Evolutionary conservation across 371 early-diverging fungal genomes (phyloP).

Genomic region (Blakeslea trispora): DNA sequence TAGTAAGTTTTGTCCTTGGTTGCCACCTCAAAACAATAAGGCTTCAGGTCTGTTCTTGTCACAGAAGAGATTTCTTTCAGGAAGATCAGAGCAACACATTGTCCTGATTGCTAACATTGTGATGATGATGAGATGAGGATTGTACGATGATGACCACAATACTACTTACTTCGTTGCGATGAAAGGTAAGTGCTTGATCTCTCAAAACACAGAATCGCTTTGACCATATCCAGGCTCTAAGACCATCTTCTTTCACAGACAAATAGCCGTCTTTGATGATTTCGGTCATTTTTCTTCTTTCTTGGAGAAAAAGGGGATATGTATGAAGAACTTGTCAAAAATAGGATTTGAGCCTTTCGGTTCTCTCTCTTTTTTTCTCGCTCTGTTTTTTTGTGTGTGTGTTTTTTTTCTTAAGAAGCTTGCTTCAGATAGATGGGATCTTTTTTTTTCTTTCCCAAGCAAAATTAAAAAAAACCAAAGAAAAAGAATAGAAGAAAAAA

Average conservation of each 20-base stretch:
- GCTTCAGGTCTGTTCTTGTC: conserved; percentile 68
- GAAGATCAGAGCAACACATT: conserved; percentile 65
- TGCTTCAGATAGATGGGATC: too few species aligned
- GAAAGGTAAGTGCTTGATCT: conserved; percentile 79
- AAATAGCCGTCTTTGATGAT: conserved; percentile 68
- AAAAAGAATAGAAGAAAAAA: not conserved
- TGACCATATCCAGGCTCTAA: conserved; percentile 81
- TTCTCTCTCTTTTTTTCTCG: too few species aligned
- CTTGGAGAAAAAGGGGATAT: not conserved
- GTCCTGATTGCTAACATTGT: conserved; percentile 46
- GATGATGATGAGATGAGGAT: too few species aligned
- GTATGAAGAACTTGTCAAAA: conserved; percentile 1
- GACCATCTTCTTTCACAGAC: conserved; percentile 75
- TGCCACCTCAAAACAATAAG: conserved; percentile 77
- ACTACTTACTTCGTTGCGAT: conserved; percentile 78
- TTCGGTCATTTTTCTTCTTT: conserved; percentile 36
- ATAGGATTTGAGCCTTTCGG: not conserved
- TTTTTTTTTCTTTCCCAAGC: too few species aligned
- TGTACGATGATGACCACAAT: conserved; percentile 29
- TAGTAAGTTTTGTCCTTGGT: conserved; percentile 75
- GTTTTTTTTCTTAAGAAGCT: too few species aligned
- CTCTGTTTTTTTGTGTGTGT: too few species aligned
- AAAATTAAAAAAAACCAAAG: too few species aligned
- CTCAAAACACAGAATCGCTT: conserved; percentile 83
- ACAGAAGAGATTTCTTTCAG: conserved; percentile 75